Conservation (phyloP, 2,329 filamentous ascomycete genomes). For the Blastomyces parvus region DNA sequence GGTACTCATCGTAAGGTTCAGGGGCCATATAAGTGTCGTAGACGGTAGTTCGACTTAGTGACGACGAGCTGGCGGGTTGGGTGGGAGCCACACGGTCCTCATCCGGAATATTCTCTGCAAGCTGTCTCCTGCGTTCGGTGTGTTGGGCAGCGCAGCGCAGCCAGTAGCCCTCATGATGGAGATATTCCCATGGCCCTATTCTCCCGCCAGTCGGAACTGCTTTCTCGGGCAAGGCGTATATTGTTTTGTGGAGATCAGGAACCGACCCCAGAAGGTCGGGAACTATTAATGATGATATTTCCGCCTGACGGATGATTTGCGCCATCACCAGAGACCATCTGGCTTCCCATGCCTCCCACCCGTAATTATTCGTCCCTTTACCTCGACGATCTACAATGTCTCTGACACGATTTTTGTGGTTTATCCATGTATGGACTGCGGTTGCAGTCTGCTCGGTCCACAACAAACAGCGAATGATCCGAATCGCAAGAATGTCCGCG, state of each 20-base stretch:
- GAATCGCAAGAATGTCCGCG: constrained; percentile 70
- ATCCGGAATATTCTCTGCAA: constrained; percentile 48
- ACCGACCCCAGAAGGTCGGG: constrained; percentile 19
- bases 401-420: constrained; percentile 62
- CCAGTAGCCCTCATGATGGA: constrained; percentile 58
- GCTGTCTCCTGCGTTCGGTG: constrained; percentile 40
- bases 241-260: constrained; percentile 24
- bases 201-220: constrained; percentile 40
- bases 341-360: constrained; percentile 89
- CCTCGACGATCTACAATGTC: constrained; percentile 75
- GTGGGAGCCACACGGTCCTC: constrained; percentile 49
- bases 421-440: constrained; percentile 70
- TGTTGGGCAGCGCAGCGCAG: constrained; percentile 45
- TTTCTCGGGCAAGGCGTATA: constrained; percentile 45
- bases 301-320: constrained; percentile 46
- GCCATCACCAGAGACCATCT: constrained; percentile 57
- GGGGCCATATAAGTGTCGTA: constrained; percentile 55
- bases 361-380: constrained; percentile 78
- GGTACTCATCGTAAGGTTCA: constrained; percentile 48
- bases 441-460: constrained; percentile 70
- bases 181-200: constrained; percentile 47
- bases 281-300: constrained; percentile 38
- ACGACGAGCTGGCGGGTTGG: constrained; percentile 46
- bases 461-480: constrained; percentile 70
- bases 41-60: constrained; percentile 43